Evolutionary conservation across 2,329 filamentous ascomycete genomes (phyloP).

Genomic region (Monilinia vaccinii-corymbosi): DNA sequence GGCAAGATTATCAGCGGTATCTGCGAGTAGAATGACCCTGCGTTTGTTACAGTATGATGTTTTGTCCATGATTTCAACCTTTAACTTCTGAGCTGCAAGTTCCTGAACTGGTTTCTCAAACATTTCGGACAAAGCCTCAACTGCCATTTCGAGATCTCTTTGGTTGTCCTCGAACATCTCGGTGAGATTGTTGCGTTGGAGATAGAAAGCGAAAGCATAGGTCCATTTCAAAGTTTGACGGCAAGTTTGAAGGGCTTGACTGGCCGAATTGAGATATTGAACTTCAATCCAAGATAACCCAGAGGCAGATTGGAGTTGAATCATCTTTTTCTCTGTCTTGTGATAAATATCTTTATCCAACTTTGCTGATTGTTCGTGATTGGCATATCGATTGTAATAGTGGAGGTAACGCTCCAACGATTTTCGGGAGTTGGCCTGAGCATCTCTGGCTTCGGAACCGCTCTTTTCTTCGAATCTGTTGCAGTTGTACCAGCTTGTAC

Average conservation of each 20-base stretch:
- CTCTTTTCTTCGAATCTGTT: slow-evolving; percentile 96
- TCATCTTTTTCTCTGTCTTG: slow-evolving; percentile 99
- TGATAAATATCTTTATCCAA: slow-evolving; percentile 92
- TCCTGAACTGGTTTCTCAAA: slow-evolving; percentile 95
- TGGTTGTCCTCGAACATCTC: slow-evolving; percentile 99
- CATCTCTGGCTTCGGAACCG: slow-evolving; percentile 79
- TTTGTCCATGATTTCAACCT: slow-evolving; percentile 98
- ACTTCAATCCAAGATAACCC: slow-evolving; percentile 99
- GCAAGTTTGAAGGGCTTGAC: slow-evolving; percentile 87
- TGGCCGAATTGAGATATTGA: slow-evolving; percentile 89
- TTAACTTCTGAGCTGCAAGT: slow-evolving; percentile 76
- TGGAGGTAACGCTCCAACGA: slow-evolving; percentile 94
- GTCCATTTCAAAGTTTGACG: slow-evolving; percentile 99
- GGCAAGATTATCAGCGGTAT: slow-evolving; percentile 87
- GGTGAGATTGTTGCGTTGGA: slow-evolving; percentile 90
- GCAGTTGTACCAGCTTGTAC: slow-evolving; percentile 99
- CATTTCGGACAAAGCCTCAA: slow-evolving; percentile 96
- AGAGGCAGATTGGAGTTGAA: slow-evolving; percentile 83
- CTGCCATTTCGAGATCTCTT: slow-evolving; percentile 93
- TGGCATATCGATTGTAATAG: slow-evolving; percentile 98
- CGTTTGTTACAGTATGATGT: slow-evolving; percentile 94
- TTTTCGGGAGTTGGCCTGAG: slow-evolving; percentile 81
- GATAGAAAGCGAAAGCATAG: slow-evolving; percentile 95
- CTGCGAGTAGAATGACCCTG: slow-evolving; percentile 78
- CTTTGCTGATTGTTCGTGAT: slow-evolving; percentile 95